Evolutionary conservation across 148 eudicot genomes (phyloP), one percentile per base, ranked within the genome.

Genomic region (Spergularia bocconei): DNA sequence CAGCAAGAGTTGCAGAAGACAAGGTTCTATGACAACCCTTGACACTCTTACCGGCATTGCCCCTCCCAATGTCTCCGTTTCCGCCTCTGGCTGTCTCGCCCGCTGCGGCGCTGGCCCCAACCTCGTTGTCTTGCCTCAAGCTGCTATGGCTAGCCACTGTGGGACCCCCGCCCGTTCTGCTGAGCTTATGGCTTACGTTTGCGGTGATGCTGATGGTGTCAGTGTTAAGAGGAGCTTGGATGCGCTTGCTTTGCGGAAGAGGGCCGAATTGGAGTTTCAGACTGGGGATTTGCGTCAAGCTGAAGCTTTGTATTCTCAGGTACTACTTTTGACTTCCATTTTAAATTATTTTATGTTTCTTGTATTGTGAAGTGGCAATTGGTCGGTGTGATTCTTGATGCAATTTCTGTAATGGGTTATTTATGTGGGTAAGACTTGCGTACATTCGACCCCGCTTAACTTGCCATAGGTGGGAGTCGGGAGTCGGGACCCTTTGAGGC

Each of bases 61-160:
- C 2, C 91, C 97, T 3, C 87, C 93, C 0, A 33, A 75, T 56
- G 86, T 87, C 47, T 54, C 87, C 38, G 88, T 92, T 67, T 86
- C 65, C 14, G 75, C 93, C 11, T 90, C 91, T 19, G 96, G 93
- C 6, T 92, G 97, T 73, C 74, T 92, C 39, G 90, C 91, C 20
- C 86, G 88, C 17, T 92, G 97, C 55, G 97, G 97, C 12, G 68
- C 82, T 1, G 97, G 97, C 0, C 97, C 97, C n/a, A 92, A 88
- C 73, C 77, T 87, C 11, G 96, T 92, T 3, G 80, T 87, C 11
- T 86, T 92, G 29, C 96, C 97, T 1, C 82, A 62, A 14, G 84
- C 73, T 14, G 69, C 72, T 12, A 55, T 81, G 38, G 75, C 88
- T 2, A 70, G 80, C 50, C 96, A 92, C 79, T 90, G 92, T 70